Evolutionary conservation across 1,284 basidiomycete genomes (phyloP).

Genomic region (Trichosporon asahii): DNA sequence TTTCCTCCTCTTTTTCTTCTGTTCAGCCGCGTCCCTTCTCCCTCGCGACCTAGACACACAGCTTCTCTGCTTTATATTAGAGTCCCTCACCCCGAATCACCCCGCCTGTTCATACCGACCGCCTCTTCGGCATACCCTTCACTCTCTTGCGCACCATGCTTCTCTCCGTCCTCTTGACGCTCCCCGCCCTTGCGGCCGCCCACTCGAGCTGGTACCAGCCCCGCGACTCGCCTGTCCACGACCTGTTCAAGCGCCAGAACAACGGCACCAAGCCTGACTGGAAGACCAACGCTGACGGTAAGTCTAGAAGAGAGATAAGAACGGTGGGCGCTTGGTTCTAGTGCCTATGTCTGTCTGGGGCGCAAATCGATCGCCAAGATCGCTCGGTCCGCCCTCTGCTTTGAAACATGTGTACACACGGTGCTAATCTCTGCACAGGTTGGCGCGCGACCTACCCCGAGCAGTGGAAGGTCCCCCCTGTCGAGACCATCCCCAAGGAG

Average conservation of each 20-base stretch:
- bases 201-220: slow-evolving; percentile 19
- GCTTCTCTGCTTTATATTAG: not conserved
- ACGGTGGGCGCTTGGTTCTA: no score
- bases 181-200: slow-evolving; percentile 17
- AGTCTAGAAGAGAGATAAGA: slow-evolving; percentile 3
- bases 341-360: not conserved
- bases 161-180: slow-evolving; percentile 1
- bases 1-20: not conserved
- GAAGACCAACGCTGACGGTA: slow-evolving; percentile 19
- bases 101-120: not conserved
- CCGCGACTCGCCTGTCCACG: slow-evolving; percentile 18
- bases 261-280: slow-evolving; percentile 12
- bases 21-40: not conserved
- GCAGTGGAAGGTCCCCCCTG: slow-evolving; percentile 14
- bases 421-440: slow-evolving; percentile 15
- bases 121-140: not conserved
- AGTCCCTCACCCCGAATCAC: not conserved
- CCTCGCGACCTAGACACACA: not conserved
- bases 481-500: slow-evolving; percentile 25
- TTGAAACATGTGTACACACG: not conserved
- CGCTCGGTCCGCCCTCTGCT: no score
- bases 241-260: slow-evolving; percentile 29
- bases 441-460: slow-evolving; percentile 26
- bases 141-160: slow-evolving; percentile 12
- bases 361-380: not conserved